phyloP scores from a whole-genome alignment of 2,329 filamentous ascomycete genomes.

The Metarhizium humberi region DNA sequence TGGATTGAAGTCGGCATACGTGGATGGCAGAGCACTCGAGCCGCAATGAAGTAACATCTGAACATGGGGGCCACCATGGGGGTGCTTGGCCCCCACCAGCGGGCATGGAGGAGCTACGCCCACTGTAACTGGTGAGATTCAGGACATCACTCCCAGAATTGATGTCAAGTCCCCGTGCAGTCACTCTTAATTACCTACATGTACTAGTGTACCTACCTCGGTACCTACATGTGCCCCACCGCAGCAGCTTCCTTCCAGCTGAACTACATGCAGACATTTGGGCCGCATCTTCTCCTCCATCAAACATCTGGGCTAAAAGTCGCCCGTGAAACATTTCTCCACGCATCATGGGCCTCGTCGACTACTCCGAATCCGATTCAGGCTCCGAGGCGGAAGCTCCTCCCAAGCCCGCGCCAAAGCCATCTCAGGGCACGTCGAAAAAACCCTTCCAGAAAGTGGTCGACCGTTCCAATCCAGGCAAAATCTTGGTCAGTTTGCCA shows the following conservation, averaged over 20 bases:
- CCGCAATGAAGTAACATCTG: too few relatives aligned
- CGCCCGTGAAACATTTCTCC: not conserved
- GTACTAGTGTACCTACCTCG: too few relatives aligned
- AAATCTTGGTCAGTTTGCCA: slow-evolving; percentile 74
- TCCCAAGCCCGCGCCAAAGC: slow-evolving; percentile 20
- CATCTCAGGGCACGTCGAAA: slow-evolving; percentile 28
- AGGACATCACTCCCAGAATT: too few relatives aligned
- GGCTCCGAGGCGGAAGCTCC: slow-evolving; percentile 43
- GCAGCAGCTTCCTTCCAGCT: too few relatives aligned
- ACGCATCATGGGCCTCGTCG: slow-evolving; percentile 63
- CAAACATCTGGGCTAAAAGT: not conserved
- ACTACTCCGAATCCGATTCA: slow-evolving; percentile 75
- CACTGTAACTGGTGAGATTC: too few relatives aligned
- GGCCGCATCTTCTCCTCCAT: too few relatives aligned
- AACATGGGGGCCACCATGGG: not conserved
- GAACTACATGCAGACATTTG: not conserved
- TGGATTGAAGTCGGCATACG: not conserved
- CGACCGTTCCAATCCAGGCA: slow-evolving; percentile 70
- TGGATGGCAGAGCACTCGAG: not conserved
- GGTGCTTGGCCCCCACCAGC: too few relatives aligned
- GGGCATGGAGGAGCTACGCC: too few relatives aligned
- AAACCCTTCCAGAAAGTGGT: slow-evolving; percentile 70
- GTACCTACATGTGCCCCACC: not conserved
- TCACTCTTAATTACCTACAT: too few relatives aligned
- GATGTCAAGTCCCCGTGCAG: too few relatives aligned